Evolutionary conservation across 495 filamentous ascomycete species (phyloP), one percentile per base, ranked within the genome.

Genomic region (Aspergillus conjunctus): DNA sequence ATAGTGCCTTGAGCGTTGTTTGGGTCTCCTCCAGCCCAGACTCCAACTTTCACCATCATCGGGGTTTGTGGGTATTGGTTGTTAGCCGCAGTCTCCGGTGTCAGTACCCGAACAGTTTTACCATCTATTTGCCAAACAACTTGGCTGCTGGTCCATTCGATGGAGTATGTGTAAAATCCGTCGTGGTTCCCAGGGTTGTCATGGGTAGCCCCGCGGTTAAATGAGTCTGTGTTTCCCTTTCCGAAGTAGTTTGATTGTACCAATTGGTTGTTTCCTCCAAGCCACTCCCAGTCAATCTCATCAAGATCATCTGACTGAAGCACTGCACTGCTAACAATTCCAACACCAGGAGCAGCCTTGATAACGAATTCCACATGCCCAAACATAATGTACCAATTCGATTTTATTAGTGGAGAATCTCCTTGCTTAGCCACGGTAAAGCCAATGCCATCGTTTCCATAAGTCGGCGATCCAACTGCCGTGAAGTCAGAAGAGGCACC

Each of bases 251-350:
- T 95, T 76, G 80, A 92, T 66, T 90, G 85, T 15, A 85, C 89
- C 22, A 80, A 68, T 46, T 75, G 78, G 44, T 73, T 70, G 64
- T 91, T 85, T 31, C 81, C 85, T 49, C 91, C 89, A 18, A 91
- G 81, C 77, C 90, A 93, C 70, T 93, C 92, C 88, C 88, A 93
- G 72, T 96, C 92, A 57, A 97, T 88, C 69, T 97, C 92, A 68
- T 97, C 92, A 18, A 95, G 79, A 64, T 90, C 86, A 64, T 95
- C 92, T 33, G 89, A 92, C 65, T 91, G 83, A 66, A 93, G 79
- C 43, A 95, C 91, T 54, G 92, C 85, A 58, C 88, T 91, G 74
- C 88, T 92, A 56, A 84, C 81, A 18, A 84, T 87, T n/a, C 87
- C 87, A 2, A 73, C 77, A 31, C 87, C 87, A 0, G 85, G 79